These are phyloP conservation scores for Exophiala sideris DNA, from an alignment of 2,329 filamentous ascomycete genomes.

Conservation along the genomic window DNA sequence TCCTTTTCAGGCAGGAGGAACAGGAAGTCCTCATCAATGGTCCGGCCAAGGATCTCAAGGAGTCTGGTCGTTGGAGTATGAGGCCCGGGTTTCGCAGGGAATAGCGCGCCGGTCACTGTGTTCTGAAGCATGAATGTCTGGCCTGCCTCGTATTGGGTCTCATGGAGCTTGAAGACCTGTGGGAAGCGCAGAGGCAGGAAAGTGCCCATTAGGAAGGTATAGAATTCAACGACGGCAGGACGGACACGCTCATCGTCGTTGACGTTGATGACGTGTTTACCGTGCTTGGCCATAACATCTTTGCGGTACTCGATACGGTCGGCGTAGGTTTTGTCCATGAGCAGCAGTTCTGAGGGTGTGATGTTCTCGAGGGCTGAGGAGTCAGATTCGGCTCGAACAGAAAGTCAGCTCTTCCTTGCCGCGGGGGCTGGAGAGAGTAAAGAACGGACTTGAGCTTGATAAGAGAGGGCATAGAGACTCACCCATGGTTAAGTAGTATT, in stretches of 20 bases:
- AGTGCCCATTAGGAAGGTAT: constrained; percentile 50
- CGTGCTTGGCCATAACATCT: constrained; percentile 45
- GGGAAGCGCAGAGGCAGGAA: constrained; percentile 60
- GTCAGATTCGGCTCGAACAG: constrained; percentile 16
- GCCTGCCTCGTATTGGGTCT: constrained; percentile 29
- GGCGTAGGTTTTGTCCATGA: constrained; percentile 59
- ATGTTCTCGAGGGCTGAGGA: constrained; percentile 51
- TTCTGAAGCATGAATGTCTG: constrained; percentile 42
- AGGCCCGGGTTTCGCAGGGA: constrained; percentile 37
- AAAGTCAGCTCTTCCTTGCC: constrained; percentile 18
- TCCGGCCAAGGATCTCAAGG: constrained; percentile 48
- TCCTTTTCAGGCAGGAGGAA: constrained; percentile 50
- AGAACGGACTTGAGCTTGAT: neutral
- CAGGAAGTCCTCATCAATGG: constrained; percentile 60
- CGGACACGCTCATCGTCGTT: constrained; percentile 40
- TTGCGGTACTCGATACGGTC: constrained; percentile 51
- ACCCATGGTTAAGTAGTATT: constrained; percentile 65
- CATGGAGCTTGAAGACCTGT: constrained; percentile 46
- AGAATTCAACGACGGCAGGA: constrained; percentile 55
- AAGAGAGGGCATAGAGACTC: constrained; percentile 18
- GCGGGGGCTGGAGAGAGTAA: neutral
- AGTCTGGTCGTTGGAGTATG: constrained; percentile 36
- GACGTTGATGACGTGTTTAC: constrained; percentile 39
- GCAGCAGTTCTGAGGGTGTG: constrained; percentile 53
- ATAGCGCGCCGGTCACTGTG: constrained; percentile 41